Conservation (phyloP, 2,329 filamentous ascomycete species). For the Aspergillus sp. region DNA sequence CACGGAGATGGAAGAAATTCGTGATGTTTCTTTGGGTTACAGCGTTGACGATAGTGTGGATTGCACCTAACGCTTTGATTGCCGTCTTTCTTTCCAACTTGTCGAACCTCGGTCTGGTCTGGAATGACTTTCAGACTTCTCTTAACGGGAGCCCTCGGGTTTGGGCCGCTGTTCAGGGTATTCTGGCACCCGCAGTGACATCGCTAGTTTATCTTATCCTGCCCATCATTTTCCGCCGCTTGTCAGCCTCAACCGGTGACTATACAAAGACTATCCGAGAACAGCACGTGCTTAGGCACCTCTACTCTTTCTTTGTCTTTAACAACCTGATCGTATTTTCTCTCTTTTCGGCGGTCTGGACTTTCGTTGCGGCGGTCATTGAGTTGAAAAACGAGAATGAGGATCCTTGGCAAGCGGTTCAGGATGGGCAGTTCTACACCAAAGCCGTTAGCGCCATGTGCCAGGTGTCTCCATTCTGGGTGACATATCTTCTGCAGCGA, state of each 20-base stretch:
- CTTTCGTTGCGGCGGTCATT: slow-evolving; percentile 67
- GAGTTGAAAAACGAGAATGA: slow-evolving; percentile 56
- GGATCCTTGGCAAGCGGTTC: slow-evolving; percentile 68
- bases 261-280: slow-evolving; percentile 90
- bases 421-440: slow-evolving; percentile 61
- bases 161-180: slow-evolving; percentile 91
- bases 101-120: slow-evolving; percentile 74
- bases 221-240: slow-evolving; percentile 84
- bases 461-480: slow-evolving; percentile 85
- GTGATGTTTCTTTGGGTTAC: slow-evolving; percentile 83
- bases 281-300: slow-evolving; percentile 82
- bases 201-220: slow-evolving; percentile 85
- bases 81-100: slow-evolving; percentile 91
- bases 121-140: slow-evolving; percentile 69
- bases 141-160: slow-evolving; percentile 63
- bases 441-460: slow-evolving; percentile 74
- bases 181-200: slow-evolving; percentile 81
- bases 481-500: slow-evolving; percentile 88
- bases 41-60: slow-evolving; percentile 79
- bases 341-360: slow-evolving; percentile 80
- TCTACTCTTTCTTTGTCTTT: slow-evolving; percentile 95
- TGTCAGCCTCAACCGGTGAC: slow-evolving; percentile 82
- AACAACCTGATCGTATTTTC: slow-evolving; percentile 97
- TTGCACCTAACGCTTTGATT: slow-evolving; percentile 90
- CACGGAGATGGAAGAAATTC: slow-evolving; percentile 70